A percentile compares a stretch with the other conserved stretches of the same genome.
Conservation (phyloP, 2,329 filamentous ascomycete genomes). For the Phialemoniopsis sp. region DNA sequence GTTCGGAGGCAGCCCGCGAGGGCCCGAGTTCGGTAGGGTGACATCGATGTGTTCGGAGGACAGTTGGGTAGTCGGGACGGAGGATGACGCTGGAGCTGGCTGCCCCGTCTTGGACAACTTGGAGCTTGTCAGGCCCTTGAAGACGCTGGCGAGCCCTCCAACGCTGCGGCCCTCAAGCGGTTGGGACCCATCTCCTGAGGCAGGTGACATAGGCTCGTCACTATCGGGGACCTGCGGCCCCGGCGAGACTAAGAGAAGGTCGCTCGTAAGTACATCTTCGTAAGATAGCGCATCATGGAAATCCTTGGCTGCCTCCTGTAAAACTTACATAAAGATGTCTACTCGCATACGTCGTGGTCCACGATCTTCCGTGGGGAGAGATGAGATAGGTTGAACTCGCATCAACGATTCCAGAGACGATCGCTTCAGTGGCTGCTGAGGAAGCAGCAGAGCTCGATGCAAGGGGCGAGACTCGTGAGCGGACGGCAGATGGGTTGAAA, state of each 20-base stretch:
- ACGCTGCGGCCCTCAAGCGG: conserved; percentile 51
- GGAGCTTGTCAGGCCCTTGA: conserved; percentile 56
- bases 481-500: too few species aligned
- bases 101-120: conserved; percentile 44
- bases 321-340: conserved; percentile 21
- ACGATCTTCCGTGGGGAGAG: not conserved
- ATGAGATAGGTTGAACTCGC: not conserved
- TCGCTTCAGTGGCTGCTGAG: too few species aligned
- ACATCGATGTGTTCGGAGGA: conserved; percentile 42
- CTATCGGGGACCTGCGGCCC: conserved; percentile 35
- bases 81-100: conserved; percentile 33
- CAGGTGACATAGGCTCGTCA: conserved; percentile 55
- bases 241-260: conserved; percentile 31
- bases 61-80: conserved; percentile 22
- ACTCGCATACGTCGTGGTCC: conserved; percentile 15
- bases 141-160: conserved; percentile 58
- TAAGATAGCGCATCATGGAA: too few species aligned
- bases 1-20: conserved; percentile 41
- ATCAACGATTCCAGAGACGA: too few species aligned
- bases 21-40: conserved; percentile 23
- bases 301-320: too few species aligned
- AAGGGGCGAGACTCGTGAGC: too few species aligned
- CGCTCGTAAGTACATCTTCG: too few species aligned
- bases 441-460: too few species aligned
- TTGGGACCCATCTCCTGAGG: conserved; percentile 51